Evolutionary conservation across 179 eudicot genomes (phyloP), one percentile per base, ranked within the genome.

Genomic region (Drosera spatulata): DNA sequence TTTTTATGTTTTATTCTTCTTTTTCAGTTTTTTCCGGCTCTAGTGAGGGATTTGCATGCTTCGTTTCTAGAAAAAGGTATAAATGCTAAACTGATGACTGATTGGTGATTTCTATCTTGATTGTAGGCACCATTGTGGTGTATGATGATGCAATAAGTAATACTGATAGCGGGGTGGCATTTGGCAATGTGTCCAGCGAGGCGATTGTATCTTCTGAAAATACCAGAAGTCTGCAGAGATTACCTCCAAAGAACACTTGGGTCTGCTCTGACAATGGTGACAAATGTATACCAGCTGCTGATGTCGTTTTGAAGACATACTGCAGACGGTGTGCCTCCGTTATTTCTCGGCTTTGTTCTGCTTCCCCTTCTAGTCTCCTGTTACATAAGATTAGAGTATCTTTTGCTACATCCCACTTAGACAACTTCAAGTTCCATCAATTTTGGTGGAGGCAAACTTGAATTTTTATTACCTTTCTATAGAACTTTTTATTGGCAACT

Each of bases 221-320:
- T 40, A 70, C 37, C 39, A 58, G 67, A 60, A 71, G 39, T 42
- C 56, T 66, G 59, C 82, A 72, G 66, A 72, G 39, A 58, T 42
- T 60, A 62, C 70, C 71, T 12, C 80, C 81, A 2, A 78, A 80
- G 56, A 75, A 68, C 67, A 97, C 99, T 39, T 94, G 99, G 99
- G 99, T 94, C 59, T 73, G 84, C 60, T 94, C 97, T 70, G 99
- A 94, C 56, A 88, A 83, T 64, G 90, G 99, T 75, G 67, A 67
- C 40, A 90, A 94, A 69, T 86, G 99, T 60, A 94, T 94, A 70
- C 69, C 87, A 41, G 94, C 91, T 74, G 97, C 97, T 39, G 99
- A 94, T 82, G 67, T 66, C 61, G 90, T 94, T 61, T 86, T 79
- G 42, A 90, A 77, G 72, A 81, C 91, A 64, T 69, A 83, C 60